Evolutionary conservation across 2,329 filamentous ascomycete species (phyloP).

Genomic region (Tolypocladium paradoxum): DNA sequence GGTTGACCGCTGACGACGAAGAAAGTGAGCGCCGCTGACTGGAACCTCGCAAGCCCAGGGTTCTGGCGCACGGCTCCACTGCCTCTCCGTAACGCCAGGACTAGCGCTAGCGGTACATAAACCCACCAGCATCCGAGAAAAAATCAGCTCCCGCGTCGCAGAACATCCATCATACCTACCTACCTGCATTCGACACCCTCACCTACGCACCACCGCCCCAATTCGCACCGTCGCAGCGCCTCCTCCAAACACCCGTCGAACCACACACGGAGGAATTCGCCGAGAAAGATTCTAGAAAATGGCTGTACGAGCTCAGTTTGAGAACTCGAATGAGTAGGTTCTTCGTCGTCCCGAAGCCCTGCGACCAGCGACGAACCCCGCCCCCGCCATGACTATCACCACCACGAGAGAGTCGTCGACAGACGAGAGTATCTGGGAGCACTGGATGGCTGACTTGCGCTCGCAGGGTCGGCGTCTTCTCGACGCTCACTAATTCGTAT

Average conservation of each 20-base stretch:
- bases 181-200: background rate
- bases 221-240: background rate
- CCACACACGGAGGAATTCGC: background rate
- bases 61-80: background rate
- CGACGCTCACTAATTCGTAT: constrained; percentile 95
- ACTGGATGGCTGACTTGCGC: constrained; percentile 2
- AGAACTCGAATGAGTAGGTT: constrained; percentile 82
- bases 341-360: background rate
- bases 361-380: constrained; percentile 8
- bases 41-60: background rate
- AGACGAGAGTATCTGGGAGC: background rate
- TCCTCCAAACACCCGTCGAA: background rate
- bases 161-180: no score
- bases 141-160: background rate
- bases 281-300: constrained; percentile 27
- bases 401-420: background rate
- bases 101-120: background rate
- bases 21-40: background rate
- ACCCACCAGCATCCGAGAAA: background rate
- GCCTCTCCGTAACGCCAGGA: background rate
- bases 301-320: constrained; percentile 66
- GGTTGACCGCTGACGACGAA: background rate
- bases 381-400: constrained; percentile 10
- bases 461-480: constrained; percentile 83
- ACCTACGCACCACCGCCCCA: background rate